phyloP scores from a whole-genome alignment of 306 rosid genomes.

The Citrullus mucosospermus region DNA sequence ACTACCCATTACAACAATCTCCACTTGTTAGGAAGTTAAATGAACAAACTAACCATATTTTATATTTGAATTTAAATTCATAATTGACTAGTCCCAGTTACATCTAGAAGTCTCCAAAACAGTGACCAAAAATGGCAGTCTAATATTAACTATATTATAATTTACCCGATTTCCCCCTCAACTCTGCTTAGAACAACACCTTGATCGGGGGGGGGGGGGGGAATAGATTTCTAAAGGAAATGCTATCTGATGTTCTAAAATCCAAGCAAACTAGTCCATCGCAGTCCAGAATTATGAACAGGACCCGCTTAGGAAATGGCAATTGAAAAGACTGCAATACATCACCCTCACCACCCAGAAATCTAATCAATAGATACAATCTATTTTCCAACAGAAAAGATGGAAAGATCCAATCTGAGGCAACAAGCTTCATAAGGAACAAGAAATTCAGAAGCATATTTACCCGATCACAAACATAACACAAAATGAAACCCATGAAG shows the following conservation, averaged over 20 bases:
- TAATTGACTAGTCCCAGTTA: not conserved
- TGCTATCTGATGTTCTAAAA: not conserved
- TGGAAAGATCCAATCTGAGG: not conserved
- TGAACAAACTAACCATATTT: not conserved
- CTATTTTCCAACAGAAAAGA: not conserved
- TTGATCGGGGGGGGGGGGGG: too few relatives aligned
- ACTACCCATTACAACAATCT: not conserved
- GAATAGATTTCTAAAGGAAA: not conserved
- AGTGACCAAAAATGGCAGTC: not conserved
- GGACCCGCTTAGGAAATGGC: not conserved
- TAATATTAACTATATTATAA: not conserved
- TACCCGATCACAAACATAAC: not conserved
- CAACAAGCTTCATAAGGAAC: not conserved
- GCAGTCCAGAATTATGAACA: not conserved
- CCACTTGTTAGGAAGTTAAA: not conserved
- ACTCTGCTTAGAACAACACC: not conserved
- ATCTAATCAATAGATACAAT: too few relatives aligned
- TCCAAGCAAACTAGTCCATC: not conserved
- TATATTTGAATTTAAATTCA: not conserved
- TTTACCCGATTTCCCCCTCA: not conserved
- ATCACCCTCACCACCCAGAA: not conserved
- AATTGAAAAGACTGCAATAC: not conserved
- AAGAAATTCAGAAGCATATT: not conserved
- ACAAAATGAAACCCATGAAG: not conserved
- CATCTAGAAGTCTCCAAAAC: not conserved